Percentiles rank a stretch among this genome's conserved stretches.
phyloP scores from a whole-genome alignment of 208 protist species.

The Acanthamoeba sp. region DNA sequence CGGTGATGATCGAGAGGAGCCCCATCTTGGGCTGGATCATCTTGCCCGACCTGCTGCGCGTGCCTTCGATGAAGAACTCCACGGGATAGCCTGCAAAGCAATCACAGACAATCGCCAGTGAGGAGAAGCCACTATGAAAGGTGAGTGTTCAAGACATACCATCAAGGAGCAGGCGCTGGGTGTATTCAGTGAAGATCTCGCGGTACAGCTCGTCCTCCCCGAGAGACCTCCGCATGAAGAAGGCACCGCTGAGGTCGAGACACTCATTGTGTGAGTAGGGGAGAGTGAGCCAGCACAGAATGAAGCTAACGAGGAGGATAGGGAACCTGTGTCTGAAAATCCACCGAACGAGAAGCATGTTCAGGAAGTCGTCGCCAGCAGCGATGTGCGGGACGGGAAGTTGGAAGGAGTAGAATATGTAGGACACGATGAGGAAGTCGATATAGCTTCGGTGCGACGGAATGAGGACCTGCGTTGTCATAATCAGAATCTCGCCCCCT shows the following conservation, averaged over 20 bases:
- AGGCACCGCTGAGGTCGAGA: constrained; percentile 72
- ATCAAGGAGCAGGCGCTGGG: constrained; percentile 78
- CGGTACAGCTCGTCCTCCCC: constrained; percentile 81
- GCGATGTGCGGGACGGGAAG: constrained; percentile 81
- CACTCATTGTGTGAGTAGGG: not conserved
- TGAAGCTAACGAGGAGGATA: not conserved
- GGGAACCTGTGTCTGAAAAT: constrained; percentile 78
- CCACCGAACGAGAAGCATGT: constrained; percentile 75
- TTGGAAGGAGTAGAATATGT: constrained; percentile 78
- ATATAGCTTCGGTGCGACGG: constrained; percentile 83
- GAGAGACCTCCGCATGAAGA: constrained; percentile 83
- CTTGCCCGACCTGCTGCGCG: constrained; percentile 83
- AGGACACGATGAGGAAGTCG: constrained; percentile 85
- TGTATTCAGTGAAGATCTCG: constrained; percentile 82
- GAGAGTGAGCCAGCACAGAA: not conserved
- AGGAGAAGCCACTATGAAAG: not conserved
- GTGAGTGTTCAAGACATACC: no score
- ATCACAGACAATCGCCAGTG: not conserved
- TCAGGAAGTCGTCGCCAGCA: constrained; percentile 85
- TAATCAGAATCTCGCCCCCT: not conserved
- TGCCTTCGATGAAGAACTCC: constrained; percentile 87
- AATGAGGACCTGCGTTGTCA: constrained; percentile 71
- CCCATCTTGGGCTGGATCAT: constrained; percentile 81
- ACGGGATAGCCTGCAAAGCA: constrained; percentile 59
- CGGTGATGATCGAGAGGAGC: constrained; percentile 76